A percentile compares a stretch with the other conserved stretches of the same genome.
Conservation (phyloP, 495 filamentous ascomycete species). For the Aspergillus sparsus region DNA sequence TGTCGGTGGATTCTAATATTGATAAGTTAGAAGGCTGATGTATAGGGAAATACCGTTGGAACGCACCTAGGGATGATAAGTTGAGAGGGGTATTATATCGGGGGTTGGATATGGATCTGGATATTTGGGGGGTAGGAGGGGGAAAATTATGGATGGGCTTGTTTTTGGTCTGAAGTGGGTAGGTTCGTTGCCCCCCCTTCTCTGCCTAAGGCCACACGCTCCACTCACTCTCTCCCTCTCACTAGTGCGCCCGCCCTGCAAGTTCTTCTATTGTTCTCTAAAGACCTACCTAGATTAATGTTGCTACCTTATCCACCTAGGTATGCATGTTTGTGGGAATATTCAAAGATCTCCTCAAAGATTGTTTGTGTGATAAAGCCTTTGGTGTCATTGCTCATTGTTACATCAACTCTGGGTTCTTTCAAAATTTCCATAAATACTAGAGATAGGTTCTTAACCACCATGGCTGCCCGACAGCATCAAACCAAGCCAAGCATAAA, state of each 20-base stretch:
- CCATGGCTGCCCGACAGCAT: constrained; percentile 5
- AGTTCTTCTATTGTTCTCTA: not conserved
- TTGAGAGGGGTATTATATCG: constrained; percentile 15
- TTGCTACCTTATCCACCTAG: no score
- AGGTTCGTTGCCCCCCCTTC: constrained; percentile 21
- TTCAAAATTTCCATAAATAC: constrained; percentile 5
- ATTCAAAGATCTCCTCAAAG: no score
- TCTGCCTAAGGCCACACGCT: constrained; percentile 21
- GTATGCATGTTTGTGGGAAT: no score
- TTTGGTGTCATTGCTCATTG: constrained; percentile 13
- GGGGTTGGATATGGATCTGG: constrained; percentile 14
- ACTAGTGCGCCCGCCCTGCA: constrained; percentile 25
- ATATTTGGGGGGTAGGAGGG: constrained; percentile 14
- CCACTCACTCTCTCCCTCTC: no score
- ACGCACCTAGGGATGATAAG: constrained; percentile 24
- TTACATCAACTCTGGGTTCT: constrained; percentile 15
- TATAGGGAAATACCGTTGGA: not conserved
- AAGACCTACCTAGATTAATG: no score
- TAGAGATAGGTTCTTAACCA: not conserved
- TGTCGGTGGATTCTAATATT: constrained; percentile 13
- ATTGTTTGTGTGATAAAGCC: no score
- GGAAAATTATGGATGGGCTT: constrained; percentile 30
- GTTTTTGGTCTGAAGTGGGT: constrained; percentile 29
- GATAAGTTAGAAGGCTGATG: constrained; percentile 1
- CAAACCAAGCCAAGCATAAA: constrained; percentile 11